phyloP scores from a whole-genome alignment of 2,329 filamentous ascomycete species.

The Hypoxylon sp. region DNA sequence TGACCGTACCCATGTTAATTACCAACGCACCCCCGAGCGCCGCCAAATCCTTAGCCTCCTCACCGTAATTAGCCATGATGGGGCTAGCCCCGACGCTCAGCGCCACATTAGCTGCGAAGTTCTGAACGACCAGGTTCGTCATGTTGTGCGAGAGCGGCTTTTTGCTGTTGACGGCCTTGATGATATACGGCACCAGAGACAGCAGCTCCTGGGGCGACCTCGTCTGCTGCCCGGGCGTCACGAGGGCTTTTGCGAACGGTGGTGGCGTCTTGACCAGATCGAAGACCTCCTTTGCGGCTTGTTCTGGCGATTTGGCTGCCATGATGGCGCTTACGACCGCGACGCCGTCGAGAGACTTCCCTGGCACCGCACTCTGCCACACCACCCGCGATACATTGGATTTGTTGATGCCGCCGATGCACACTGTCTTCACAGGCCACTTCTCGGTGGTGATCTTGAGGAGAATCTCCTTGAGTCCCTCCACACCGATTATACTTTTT shows the following conservation, averaged over 20 bases:
- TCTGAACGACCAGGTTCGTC: conserved; percentile 96
- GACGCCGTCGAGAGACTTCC: conserved; percentile 81
- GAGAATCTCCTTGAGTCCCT: conserved; percentile 78
- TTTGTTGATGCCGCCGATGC: conserved; percentile 89
- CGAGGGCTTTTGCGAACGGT: conserved; percentile 46
- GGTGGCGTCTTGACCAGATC: conserved; percentile 66
- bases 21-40: conserved; percentile 83
- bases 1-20: conserved; percentile 95
- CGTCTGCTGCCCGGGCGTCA: conserved; percentile 32
- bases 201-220: conserved; percentile 49
- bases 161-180: conserved; percentile 72
- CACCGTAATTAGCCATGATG: conserved; percentile 92
- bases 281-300: conserved; percentile 72
- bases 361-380: conserved; percentile 72
- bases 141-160: conserved; percentile 93
- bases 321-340: conserved; percentile 93
- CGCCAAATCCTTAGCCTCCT: conserved; percentile 86
- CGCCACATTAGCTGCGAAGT: conserved; percentile 93
- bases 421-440: conserved; percentile 74
- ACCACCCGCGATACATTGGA: conserved; percentile 81
- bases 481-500: conserved; percentile 83
- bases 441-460: conserved; percentile 67
- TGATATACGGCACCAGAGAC: conserved; percentile 59
- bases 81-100: conserved; percentile 88
- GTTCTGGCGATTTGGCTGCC: conserved; percentile 76